Base-by-base conservation (phyloP, 179 eudicot species). In the Gypsophila paniculata region DNA sequence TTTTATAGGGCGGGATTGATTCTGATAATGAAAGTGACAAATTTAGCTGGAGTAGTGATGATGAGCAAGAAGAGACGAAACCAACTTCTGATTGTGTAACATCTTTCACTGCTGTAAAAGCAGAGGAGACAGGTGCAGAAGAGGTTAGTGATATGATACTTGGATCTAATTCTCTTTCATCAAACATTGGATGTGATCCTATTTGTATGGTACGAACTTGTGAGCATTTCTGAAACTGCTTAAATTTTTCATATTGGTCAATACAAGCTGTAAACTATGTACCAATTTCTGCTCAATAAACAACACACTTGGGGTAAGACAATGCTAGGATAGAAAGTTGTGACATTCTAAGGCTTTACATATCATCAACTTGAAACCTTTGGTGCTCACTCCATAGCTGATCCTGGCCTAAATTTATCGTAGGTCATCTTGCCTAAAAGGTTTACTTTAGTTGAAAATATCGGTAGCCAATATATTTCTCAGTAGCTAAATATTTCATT, bases 11-110 rank as follows among this genome's bases (percentile, higher is more conserved):
- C 36, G 84, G 71, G 18, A 75, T 71, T 77, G 59, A 61, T 21
- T 77, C 85, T 57, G 88, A 76, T 26, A 80, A 77, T 25, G 90
- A 71, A 12, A 72, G 80, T 63, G 81, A 55, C 14, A 68, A 75
- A 73, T 57, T 75, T 73, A 85, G 86, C 72, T 88, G 93, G 93
- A 79, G 60, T 69, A 84, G 86, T n/a, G 90, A 88, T 4, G 92
- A 88, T 46, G 93, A 86, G 13, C 70, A 73, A 49, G 90, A 81
- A 65, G 83, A 82, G 51, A 61, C 68, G 73, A 77, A 77, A 34
- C 55, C 77, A 17, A 60, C 74, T 61, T 34, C 62, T 29, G 82
- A 79, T 74, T 57, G 84, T 6, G 62, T 81, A 44, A 71, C 80
- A 15, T 76, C 74, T 68, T 61, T 80, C 69, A 62, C 80, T 59